Evolutionary conservation across 805 yeast species (phyloP).

Genomic region (Clavispora vitiphila): DNA sequence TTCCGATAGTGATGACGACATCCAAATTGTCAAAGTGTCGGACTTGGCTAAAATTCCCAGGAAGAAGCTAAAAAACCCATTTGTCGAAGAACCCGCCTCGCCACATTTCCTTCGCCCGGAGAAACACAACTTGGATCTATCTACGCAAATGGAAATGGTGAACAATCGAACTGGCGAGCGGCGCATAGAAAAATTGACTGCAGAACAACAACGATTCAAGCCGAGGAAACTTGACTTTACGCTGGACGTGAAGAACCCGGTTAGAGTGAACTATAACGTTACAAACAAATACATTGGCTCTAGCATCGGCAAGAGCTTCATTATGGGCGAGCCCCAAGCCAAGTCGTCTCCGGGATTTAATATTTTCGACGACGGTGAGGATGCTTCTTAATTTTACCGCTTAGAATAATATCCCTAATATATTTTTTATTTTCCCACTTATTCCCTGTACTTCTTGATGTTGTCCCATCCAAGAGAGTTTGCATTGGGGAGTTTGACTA

Average conservation of each 20-base stretch:
- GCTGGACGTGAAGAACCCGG: slow-evolving; percentile 9
- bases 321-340: slow-evolving; percentile 9
- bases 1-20: slow-evolving; percentile 3
- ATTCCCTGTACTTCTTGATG: slow-evolving; percentile 25
- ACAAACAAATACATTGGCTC: slow-evolving; percentile 13
- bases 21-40: slow-evolving; percentile 4
- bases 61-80: slow-evolving; percentile 10
- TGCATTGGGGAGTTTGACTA: slow-evolving; percentile 39
- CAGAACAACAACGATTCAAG: slow-evolving; percentile 9
- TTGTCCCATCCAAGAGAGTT: slow-evolving; percentile 43
- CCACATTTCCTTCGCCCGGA: background rate
- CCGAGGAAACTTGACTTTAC: slow-evolving; percentile 15
- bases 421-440: background rate
- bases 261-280: slow-evolving; percentile 9
- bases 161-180: slow-evolving; percentile 14
- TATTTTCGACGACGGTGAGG: slow-evolving; percentile 8
- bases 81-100: slow-evolving; percentile 1
- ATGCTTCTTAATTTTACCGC: background rate
- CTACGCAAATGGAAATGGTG: slow-evolving; percentile 12
- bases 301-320: slow-evolving; percentile 13
- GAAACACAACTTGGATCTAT: slow-evolving; percentile 5
- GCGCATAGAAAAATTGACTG: slow-evolving; percentile 6
- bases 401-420: background rate
- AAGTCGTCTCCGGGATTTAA: slow-evolving; percentile 11
- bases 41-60: slow-evolving; percentile 10